Evolutionary conservation across 495 filamentous ascomycete species (phyloP).

Genomic region (Penicillium flavigenum): DNA sequence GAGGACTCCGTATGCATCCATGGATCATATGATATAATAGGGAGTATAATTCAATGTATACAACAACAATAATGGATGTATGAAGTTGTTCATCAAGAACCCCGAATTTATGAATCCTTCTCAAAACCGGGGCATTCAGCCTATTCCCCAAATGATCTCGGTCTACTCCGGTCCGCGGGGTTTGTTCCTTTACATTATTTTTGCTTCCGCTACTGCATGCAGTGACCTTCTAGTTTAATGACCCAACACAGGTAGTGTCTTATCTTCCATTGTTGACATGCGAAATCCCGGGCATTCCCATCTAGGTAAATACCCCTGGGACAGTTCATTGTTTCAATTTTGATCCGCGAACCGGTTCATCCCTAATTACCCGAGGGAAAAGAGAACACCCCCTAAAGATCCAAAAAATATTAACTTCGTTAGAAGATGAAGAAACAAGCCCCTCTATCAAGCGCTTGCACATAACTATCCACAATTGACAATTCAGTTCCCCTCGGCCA

Average conservation of each 20-base stretch:
- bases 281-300: slow-evolving; percentile 6
- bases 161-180: background rate
- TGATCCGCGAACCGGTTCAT: background rate
- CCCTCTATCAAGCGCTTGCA: slow-evolving; percentile 21
- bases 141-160: background rate
- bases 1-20: background rate
- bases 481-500: slow-evolving; percentile 3
- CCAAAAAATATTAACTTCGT: slow-evolving; percentile 4
- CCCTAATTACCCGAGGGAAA: background rate
- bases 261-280: slow-evolving; percentile 4
- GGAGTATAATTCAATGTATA: too few species aligned
- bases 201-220: slow-evolving; percentile 12
- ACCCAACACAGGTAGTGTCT: background rate
- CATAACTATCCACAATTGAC: slow-evolving; percentile 16
- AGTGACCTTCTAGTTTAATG: slow-evolving; percentile 6
- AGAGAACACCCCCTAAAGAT: background rate
- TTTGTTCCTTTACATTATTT: slow-evolving; percentile 2
- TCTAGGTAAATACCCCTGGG: slow-evolving; percentile 10
- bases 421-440: slow-evolving; percentile 31
- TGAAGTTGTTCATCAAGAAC: too few species aligned
- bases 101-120: background rate
- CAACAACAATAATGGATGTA: too few species aligned
- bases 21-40: background rate
- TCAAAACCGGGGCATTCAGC: background rate
- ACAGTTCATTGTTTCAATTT: background rate